These are phyloP conservation scores for Mucor circinelloides DNA, from an alignment of 371 early-diverging fungal species.

Conservation along the genomic window DNA sequence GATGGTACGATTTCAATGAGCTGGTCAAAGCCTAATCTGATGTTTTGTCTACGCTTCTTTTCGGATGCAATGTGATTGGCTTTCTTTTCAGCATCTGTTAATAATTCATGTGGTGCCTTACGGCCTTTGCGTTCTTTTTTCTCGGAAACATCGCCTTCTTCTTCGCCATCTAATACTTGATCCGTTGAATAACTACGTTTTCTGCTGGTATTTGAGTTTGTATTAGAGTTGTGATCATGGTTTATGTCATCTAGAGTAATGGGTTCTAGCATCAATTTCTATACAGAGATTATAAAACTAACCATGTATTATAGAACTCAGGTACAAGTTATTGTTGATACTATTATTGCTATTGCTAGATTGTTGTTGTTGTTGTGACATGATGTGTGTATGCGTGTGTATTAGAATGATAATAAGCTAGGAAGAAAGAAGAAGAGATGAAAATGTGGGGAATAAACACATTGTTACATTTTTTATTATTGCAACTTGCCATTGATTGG, in stretches of 20 bases:
- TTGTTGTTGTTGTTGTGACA: neutral
- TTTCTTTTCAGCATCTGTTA: constrained; percentile 92
- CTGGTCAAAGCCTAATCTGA: constrained; percentile 81
- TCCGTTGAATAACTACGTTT: constrained; percentile 16
- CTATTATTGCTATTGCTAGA: neutral
- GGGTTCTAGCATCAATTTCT: neutral
- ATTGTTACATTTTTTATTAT: neutral
- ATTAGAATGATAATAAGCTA: neutral
- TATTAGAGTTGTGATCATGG: neutral
- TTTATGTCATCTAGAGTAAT: neutral
- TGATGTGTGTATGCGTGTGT: neutral
- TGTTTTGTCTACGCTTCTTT: constrained; percentile 88
- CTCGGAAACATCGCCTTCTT: neutral
- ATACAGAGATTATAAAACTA: neutral
- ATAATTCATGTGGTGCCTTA: constrained; percentile 65
- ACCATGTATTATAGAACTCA: neutral
- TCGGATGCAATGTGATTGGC: constrained; percentile 95
- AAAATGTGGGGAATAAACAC: neutral
- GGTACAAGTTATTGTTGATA: neutral
- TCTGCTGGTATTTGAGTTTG: neutral
- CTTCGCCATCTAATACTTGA: constrained; percentile 3
- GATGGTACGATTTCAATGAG: constrained; percentile 83
- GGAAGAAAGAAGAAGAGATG: neutral
- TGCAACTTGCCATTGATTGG: neutral
- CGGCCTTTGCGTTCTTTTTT: constrained; percentile 37